phyloP scores from a whole-genome alignment of 2,329 filamentous ascomycete genomes.

The Colletotrichum simmondsii region DNA sequence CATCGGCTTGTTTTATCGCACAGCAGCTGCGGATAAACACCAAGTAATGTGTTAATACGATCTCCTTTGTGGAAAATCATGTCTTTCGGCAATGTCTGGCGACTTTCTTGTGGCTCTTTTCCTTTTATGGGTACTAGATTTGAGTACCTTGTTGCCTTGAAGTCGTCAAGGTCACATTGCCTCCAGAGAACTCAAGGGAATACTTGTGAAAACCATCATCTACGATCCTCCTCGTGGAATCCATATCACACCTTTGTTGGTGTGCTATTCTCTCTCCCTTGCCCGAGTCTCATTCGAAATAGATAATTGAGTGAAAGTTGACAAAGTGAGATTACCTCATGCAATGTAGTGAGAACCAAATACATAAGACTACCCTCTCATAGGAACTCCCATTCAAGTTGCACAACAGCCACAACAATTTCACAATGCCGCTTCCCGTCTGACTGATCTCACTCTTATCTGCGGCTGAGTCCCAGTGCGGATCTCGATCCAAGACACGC shows the following conservation, averaged over 20 bases:
- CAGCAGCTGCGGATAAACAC: neutral
- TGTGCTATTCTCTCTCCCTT: neutral
- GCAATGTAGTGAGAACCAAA: neutral
- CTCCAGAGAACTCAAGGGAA: neutral
- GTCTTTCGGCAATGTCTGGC: neutral
- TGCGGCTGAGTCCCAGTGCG: neutral
- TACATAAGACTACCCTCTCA: neutral
- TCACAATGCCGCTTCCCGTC: neutral
- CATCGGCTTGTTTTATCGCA: neutral
- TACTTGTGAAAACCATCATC: neutral
- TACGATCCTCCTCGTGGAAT: neutral
- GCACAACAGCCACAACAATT: neutral
- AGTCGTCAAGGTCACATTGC: neutral
- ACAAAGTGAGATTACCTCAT: neutral
- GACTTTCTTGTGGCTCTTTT: neutral
- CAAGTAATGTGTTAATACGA: conserved; percentile 34
- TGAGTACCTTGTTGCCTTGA: neutral
- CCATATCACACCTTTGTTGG: neutral
- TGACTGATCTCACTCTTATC: neutral
- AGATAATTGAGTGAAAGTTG: neutral
- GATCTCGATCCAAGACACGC: neutral
- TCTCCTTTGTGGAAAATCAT: conserved; percentile 22
- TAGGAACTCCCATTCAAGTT: neutral
- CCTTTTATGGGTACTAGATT: neutral
- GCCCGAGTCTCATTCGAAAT: neutral